A percentile compares a stretch with the other conserved stretches of the same genome.
Conservation (phyloP, 2,329 filamentous ascomycete species). For the Arthrinium phaeospermum region DNA sequence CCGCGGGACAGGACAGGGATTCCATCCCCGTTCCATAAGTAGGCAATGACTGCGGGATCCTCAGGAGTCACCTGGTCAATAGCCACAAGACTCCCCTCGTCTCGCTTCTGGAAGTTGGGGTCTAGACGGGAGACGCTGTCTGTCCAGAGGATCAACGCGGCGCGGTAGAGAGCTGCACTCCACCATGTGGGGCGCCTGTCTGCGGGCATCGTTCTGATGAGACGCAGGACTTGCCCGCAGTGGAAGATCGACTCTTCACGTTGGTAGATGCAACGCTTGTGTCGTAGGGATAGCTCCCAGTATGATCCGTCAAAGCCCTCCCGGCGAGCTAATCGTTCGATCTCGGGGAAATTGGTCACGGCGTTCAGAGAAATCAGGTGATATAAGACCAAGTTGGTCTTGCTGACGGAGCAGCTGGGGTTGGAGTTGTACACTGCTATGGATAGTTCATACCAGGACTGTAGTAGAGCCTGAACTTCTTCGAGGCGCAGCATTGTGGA, state of each 20-base stretch:
- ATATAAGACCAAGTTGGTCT: constrained; percentile 71
- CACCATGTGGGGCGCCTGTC: constrained; percentile 72
- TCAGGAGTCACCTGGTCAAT: constrained; percentile 50
- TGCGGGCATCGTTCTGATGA: constrained; percentile 64
- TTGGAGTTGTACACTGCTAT: constrained; percentile 60
- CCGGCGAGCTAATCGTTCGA: constrained; percentile 69
- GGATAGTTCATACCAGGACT: constrained; percentile 72
- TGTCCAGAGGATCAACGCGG: constrained; percentile 65
- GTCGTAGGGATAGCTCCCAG: constrained; percentile 59
- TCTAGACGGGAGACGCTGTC: constrained; percentile 63
- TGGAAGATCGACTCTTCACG: constrained; percentile 70
- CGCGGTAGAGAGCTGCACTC: constrained; percentile 74
- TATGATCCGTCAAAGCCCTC: constrained; percentile 63
- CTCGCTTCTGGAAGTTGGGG: constrained; percentile 41
- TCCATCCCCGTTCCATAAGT: constrained; percentile 46
- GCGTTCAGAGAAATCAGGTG: constrained; percentile 74
- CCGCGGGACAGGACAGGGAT: constrained; percentile 42
- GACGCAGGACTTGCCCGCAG: constrained; percentile 68
- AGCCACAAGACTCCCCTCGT: constrained; percentile 33
- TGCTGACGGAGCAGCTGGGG: constrained; percentile 63
- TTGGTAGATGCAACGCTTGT: constrained; percentile 68
- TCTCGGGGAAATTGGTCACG: constrained; percentile 69
- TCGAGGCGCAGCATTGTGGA: constrained; percentile 66
- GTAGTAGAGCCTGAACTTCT: constrained; percentile 67
- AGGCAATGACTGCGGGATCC: constrained; percentile 43